A percentile compares a stretch with the other conserved stretches of the same genome.
phyloP scores from a whole-genome alignment of 148 eudicot species.

The Rhododendron henanense region DNA sequence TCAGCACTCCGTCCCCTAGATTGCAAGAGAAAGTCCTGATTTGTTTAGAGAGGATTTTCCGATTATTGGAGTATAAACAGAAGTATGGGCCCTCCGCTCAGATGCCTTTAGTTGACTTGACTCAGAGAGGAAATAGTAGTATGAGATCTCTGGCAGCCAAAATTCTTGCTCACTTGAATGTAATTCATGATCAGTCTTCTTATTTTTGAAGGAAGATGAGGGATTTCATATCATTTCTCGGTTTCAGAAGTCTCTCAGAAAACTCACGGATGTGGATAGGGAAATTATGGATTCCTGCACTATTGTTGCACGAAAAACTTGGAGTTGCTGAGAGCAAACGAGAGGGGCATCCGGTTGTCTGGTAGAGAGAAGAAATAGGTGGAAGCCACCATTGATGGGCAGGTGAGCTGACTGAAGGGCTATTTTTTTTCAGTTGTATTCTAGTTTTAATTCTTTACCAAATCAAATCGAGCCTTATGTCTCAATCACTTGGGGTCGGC shows the following conservation, averaged over 20 bases:
- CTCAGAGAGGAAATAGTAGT: constrained; percentile 31
- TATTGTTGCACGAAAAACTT: background rate
- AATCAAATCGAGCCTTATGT: too few species aligned
- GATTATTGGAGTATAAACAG: constrained; percentile 26
- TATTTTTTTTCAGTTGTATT: background rate
- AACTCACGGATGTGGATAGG: background rate
- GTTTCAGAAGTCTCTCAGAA: constrained; percentile 2
- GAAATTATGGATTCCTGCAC: background rate
- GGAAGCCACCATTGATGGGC: background rate
- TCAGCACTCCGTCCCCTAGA: constrained; percentile 19
- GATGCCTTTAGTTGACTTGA: constrained; percentile 41
- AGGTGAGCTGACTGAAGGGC: background rate
- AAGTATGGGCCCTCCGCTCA: constrained; percentile 30
- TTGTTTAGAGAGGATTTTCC: constrained; percentile 30
- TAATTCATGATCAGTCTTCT: constrained; percentile 39
- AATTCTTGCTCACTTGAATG: constrained; percentile 37
- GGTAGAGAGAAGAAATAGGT: background rate
- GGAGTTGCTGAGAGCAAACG: background rate
- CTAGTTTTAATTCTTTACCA: background rate
- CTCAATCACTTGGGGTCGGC: too few species aligned
- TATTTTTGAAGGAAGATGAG: constrained; percentile 23
- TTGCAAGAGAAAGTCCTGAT: constrained; percentile 39
- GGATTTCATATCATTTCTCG: background rate
- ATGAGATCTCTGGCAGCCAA: constrained; percentile 34
- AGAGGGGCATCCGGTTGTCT: background rate